Percentiles rank a stretch among this genome's conserved stretches.
These are phyloP conservation scores for Nothophytophthora sp. DNA, from an alignment of 352 stramenopile species.

Conservation along the genomic window DNA sequence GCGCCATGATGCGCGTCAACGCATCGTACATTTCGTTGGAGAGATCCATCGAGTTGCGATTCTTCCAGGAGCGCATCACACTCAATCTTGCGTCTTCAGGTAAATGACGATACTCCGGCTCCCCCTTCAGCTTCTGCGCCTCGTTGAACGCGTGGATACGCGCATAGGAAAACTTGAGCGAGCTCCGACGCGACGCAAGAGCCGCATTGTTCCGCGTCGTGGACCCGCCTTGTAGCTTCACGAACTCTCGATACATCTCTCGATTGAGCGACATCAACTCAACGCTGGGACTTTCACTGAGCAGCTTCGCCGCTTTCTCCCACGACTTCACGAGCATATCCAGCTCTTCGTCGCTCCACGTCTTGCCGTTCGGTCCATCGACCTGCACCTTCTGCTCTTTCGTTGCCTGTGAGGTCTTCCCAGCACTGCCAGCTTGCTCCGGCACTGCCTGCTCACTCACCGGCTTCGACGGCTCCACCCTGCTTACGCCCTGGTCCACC, in stretches of 20 bases:
- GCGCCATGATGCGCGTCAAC: constrained; percentile 30
- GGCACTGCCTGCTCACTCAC: background rate
- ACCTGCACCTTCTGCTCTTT: constrained; percentile 22
- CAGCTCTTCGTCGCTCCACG: constrained; percentile 37
- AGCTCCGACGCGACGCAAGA: constrained; percentile 34
- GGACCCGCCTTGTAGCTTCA: constrained; percentile 31
- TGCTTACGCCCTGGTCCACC: too few species aligned
- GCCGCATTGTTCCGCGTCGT: constrained; percentile 33
- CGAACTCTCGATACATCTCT: constrained; percentile 39
- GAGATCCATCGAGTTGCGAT: constrained; percentile 40
- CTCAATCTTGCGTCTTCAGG: constrained; percentile 21
- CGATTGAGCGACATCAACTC: constrained; percentile 30
- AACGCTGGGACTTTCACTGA: constrained; percentile 19
- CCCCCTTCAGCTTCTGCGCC: constrained; percentile 27
- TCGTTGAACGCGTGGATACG: constrained; percentile 38
- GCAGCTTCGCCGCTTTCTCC: constrained; percentile 32
- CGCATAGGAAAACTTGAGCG: constrained; percentile 37
- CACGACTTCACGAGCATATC: constrained; percentile 33
- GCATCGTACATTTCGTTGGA: constrained; percentile 35
- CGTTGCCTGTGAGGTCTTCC: constrained; percentile 7
- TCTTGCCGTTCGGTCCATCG: constrained; percentile 22
- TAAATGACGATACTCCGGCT: constrained; percentile 28
- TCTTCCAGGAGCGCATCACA: constrained; percentile 40
- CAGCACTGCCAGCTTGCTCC: background rate
- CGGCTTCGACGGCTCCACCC: background rate